Base-by-base conservation (phyloP, 768 basidiomycete species). In the Suillus americanus region DNA sequence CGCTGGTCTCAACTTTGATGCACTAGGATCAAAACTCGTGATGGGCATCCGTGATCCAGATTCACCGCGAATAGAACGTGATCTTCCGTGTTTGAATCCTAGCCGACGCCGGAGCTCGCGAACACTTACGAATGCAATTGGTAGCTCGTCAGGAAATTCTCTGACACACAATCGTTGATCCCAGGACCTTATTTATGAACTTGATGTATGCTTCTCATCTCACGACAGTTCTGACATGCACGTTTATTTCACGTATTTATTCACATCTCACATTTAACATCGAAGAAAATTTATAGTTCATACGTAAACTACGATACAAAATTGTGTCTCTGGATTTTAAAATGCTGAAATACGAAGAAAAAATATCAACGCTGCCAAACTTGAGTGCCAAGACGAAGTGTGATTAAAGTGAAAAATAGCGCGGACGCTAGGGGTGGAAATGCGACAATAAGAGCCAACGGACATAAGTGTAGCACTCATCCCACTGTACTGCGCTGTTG, bases 1-100 rank as follows among this genome's bases (percentile, higher is more conserved):
- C 20, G 80, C 80, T 0, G 73, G 79, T 35, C 82, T 90, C 38
- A 80, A 85, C 65, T 90, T 89, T 64, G 80, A 80, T 9, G 73
- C 81, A 0, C 71, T 87, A 50, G 81, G 85, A 6, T 70, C 69
- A 41, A 84, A 80, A 68, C 75, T 87, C 70, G 71, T 85, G 20
- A 83, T 88, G 77, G 88, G 80, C 12, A 79, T 82, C 64, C 69
- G 61, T 5, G 67, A 69, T 46, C 66, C 41, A 33, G 64, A 57
- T 43, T 63, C 68, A 30, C 63, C 67, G 3, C 60, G 61, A 16
- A 54, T 46, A 38, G 67, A 66, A 3, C 59, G 55, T 28, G 67
- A 64, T 13, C 18, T 37, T 20, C 46, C 53, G 8, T 40, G 61
- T 23, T 64, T 69, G n/a, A 4, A 45, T 3, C 63, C 66, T 25